A percentile compares a stretch with the other conserved stretches of the same genome.
phyloP scores from a whole-genome alignment of 129 eudicot species.

The Dittrichia graveolens region DNA sequence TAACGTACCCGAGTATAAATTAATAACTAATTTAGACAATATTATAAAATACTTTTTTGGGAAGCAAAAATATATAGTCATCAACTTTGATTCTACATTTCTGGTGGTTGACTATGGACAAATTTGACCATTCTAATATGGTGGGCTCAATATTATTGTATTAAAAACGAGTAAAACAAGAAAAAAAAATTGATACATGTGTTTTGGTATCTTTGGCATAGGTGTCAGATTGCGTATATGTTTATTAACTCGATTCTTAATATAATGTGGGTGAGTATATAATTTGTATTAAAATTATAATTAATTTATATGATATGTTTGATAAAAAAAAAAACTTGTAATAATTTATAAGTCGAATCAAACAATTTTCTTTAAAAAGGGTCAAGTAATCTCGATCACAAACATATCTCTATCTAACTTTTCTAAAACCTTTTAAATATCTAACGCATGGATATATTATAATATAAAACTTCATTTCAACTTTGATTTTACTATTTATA shows the following conservation, averaged over 20 bases:
- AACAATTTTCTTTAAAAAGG: too few relatives aligned
- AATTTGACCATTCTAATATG: slow-evolving; percentile 25
- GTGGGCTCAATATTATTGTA: slow-evolving; percentile 8
- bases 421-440: neutral
- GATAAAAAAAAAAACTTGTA: too few relatives aligned
- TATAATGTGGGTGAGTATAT: too few relatives aligned
- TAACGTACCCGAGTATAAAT: too few relatives aligned
- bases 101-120: neutral
- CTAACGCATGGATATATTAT: too few relatives aligned
- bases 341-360: neutral
- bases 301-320: too few relatives aligned
- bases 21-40: neutral
- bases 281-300: too few relatives aligned
- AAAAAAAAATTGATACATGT: neutral
- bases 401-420: neutral
- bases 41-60: neutral
- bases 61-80: neutral
- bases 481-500: neutral
- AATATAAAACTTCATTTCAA: too few relatives aligned
- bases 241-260: too few relatives aligned
- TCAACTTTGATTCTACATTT: neutral
- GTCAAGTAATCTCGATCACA: neutral
- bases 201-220: neutral
- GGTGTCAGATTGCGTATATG: too few relatives aligned
- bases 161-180: neutral